Evolutionary conservation across 208 protist genomes (phyloP).

Genomic region (Angomonas desouzai): DNA sequence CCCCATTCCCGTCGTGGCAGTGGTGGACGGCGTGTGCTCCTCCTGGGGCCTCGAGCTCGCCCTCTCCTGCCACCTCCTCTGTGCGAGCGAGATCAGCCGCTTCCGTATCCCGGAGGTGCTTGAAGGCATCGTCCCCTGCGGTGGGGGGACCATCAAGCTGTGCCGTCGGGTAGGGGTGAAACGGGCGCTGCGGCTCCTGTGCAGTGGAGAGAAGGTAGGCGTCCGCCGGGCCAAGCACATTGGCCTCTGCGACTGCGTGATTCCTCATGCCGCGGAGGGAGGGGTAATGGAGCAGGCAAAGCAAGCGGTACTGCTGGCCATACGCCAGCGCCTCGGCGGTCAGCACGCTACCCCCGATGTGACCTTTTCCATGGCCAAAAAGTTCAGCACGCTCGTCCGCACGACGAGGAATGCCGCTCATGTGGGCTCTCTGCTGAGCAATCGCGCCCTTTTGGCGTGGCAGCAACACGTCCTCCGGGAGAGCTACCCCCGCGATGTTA

Average conservation of each 20-base stretch:
- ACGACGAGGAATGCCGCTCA: not conserved
- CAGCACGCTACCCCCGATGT: not conserved
- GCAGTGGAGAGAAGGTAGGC: slow-evolving; percentile 26
- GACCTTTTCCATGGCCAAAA: not conserved
- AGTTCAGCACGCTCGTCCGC: slow-evolving; percentile 10
- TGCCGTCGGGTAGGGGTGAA: slow-evolving; percentile 62
- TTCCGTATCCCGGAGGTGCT: slow-evolving; percentile 66
- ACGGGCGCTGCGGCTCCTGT: slow-evolving; percentile 34
- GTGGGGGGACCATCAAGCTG: slow-evolving; percentile 74
- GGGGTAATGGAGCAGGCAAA: slow-evolving; percentile 8
- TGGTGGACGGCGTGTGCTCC: slow-evolving; percentile 55
- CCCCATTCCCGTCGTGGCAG: slow-evolving; percentile 67
- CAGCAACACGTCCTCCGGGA: slow-evolving; percentile 36
- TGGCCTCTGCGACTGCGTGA: slow-evolving; percentile 51
- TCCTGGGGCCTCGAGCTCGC: slow-evolving; percentile 80
- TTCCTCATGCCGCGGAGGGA: not conserved
- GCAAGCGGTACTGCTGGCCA: slow-evolving; percentile 12
- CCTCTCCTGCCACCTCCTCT: slow-evolving; percentile 59
- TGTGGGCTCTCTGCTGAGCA: slow-evolving; percentile 21
- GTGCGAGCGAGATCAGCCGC: slow-evolving; percentile 33
- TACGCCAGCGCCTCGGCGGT: not conserved
- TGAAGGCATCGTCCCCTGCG: slow-evolving; percentile 73
- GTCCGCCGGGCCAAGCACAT: slow-evolving; percentile 45
- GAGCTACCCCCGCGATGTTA: slow-evolving; percentile 33
- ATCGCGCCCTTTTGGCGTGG: slow-evolving; percentile 33